phyloP scores from a whole-genome alignment of 768 basidiomycete genomes.

The Russula virescens region DNA sequence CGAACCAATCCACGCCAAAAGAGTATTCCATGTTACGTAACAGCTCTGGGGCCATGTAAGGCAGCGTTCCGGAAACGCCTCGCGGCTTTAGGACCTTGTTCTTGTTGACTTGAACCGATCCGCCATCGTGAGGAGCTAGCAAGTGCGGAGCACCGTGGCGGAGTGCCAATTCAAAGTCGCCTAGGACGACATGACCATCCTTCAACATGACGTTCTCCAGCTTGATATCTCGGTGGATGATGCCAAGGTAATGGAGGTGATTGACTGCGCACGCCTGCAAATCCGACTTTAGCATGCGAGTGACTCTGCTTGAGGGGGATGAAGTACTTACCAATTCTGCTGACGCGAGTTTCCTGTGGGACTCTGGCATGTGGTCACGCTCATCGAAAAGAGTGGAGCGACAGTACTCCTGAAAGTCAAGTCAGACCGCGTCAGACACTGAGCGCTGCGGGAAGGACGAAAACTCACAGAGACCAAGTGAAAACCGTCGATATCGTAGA shows the following conservation, averaged over 20 bases:
- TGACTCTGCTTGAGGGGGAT: neutral
- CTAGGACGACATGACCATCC: conserved; percentile 82
- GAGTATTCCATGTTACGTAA: conserved; percentile 18
- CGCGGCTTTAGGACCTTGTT: neutral
- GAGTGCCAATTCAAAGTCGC: conserved; percentile 64
- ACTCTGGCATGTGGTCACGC: conserved; percentile 8
- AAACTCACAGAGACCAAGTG: conserved; percentile 27
- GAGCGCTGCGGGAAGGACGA: neutral
- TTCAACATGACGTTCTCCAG: conserved; percentile 91
- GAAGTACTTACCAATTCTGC: conserved; percentile 33
- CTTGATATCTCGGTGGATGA: conserved; percentile 97
- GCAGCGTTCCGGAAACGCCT: conserved; percentile 17
- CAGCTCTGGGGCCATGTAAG: conserved; percentile 23
- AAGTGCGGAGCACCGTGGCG: conserved; percentile 1
- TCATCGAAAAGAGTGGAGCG: conserved; percentile 16
- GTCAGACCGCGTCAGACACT: neutral
- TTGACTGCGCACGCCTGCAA: conserved; percentile 54
- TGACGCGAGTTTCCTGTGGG: conserved; percentile 30
- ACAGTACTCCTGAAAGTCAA: conserved; percentile 28
- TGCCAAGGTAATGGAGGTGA: conserved; percentile 84
- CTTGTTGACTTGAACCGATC: neutral
- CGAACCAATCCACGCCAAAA: conserved; percentile 22
- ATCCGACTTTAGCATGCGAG: neutral
- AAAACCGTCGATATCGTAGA: conserved; percentile 24
- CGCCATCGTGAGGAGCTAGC: neutral